Percentiles rank a stretch among this genome's conserved stretches.
phyloP scores from a whole-genome alignment of 2,329 filamentous ascomycete genomes.

The Nothopassalora personata region DNA sequence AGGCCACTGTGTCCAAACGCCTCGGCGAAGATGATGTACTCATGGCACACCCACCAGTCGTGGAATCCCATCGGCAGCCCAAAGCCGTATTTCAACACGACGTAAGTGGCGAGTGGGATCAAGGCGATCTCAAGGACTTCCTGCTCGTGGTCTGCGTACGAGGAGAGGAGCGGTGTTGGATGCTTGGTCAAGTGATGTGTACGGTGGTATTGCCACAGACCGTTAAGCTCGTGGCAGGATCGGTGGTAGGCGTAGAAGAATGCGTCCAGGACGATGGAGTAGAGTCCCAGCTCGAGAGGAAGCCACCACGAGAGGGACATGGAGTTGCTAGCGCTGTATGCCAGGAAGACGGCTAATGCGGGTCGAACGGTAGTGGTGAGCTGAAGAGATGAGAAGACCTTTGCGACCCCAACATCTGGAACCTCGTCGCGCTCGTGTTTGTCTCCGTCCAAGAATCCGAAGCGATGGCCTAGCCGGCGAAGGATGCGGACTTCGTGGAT shows the following conservation, averaged over 20 bases:
- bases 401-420: slow-evolving; percentile 32
- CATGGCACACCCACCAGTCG: slow-evolving; percentile 45
- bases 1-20: slow-evolving; percentile 38
- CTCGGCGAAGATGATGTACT: slow-evolving; percentile 41
- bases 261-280: slow-evolving; percentile 42
- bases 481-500: slow-evolving; percentile 38
- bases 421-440: slow-evolving; percentile 40
- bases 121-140: slow-evolving; percentile 41
- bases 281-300: slow-evolving; percentile 37
- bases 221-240: slow-evolving; percentile 38
- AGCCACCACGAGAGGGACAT: slow-evolving; percentile 34
- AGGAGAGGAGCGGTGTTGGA: slow-evolving; percentile 39
- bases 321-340: slow-evolving; percentile 8
- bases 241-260: slow-evolving; percentile 45
- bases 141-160: slow-evolving; percentile 42
- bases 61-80: slow-evolving; percentile 45
- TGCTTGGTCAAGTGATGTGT: slow-evolving; percentile 46
- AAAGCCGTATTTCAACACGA: slow-evolving; percentile 32
- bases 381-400: slow-evolving; percentile 15
- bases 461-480: slow-evolving; percentile 34
- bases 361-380: slow-evolving; percentile 21
- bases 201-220: slow-evolving; percentile 42
- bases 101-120: slow-evolving; percentile 39
- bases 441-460: slow-evolving; percentile 42
- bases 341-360: slow-evolving; percentile 17